Evolutionary conservation across 805 yeast genomes (phyloP).

Genomic region (Wickerhamiella dianesei): DNA sequence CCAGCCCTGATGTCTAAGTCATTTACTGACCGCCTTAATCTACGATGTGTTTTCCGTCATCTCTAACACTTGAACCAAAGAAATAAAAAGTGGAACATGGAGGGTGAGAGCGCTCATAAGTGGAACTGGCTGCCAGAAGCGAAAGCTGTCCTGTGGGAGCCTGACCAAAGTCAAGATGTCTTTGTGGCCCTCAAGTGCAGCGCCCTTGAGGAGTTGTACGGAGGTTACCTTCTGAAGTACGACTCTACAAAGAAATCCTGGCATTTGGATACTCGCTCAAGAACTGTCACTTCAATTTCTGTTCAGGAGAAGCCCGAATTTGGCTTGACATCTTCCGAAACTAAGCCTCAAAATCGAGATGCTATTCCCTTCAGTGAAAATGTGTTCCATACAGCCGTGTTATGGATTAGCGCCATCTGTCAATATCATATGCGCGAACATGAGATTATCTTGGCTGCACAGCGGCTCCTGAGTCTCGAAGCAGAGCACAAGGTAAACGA

Average conservation of each 20-base stretch:
- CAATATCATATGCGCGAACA: not conserved
- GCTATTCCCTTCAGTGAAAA: not conserved
- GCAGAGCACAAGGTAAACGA: not conserved
- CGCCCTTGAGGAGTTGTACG: not conserved
- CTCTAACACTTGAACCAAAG: too few relatives aligned
- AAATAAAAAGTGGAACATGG: too few relatives aligned
- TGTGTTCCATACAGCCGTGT: not conserved
- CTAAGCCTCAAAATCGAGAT: too few relatives aligned
- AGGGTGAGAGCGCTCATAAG: too few relatives aligned
- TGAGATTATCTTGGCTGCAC: not conserved
- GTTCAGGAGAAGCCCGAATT: not conserved
- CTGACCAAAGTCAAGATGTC: not conserved
- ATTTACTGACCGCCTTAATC: too few relatives aligned
- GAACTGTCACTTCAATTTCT: not conserved
- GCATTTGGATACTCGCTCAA: not conserved
- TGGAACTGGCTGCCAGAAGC: not conserved
- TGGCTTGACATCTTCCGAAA: not conserved
- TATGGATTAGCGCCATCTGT: not conserved
- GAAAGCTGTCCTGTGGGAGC: not conserved
- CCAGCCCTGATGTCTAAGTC: too few relatives aligned
- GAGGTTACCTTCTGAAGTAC: not conserved
- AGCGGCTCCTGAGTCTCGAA: not conserved
- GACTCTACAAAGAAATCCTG: not conserved
- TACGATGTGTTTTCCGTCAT: too few relatives aligned
- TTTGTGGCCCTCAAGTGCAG: not conserved